phyloP scores from a whole-genome alignment of 2,329 filamentous ascomycete species.

The Cladosporium sp. region DNA sequence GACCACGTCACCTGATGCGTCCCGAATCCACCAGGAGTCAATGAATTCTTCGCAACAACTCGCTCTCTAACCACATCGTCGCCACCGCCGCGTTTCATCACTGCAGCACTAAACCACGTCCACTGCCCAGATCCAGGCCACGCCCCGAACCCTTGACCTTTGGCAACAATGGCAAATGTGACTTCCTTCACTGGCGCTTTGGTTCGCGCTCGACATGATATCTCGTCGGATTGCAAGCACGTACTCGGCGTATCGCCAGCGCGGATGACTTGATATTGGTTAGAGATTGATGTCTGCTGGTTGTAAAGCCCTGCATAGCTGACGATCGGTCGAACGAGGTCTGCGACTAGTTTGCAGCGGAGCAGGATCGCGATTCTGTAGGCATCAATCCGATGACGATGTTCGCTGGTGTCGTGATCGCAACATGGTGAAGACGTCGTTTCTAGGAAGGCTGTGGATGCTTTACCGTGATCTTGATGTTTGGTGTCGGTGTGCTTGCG shows the following conservation, averaged over 20 bases:
- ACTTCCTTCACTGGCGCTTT: not conserved
- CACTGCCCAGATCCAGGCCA: not conserved
- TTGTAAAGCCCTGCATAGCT: not conserved
- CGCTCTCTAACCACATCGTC: not conserved
- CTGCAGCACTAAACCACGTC: not conserved
- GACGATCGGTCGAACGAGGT: not conserved
- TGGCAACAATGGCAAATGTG: not conserved
- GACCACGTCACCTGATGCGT: not conserved
- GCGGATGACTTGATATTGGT: not conserved
- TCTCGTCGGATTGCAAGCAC: not conserved
- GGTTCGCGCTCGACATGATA: not conserved
- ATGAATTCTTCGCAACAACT: not conserved
- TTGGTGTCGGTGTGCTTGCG: not conserved
- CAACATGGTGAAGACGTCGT: not conserved
- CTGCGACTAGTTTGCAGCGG: not conserved
- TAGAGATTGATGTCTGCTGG: not conserved
- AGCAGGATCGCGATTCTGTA: not conserved
- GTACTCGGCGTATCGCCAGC: not conserved
- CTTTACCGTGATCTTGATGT: not conserved
- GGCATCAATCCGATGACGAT: not conserved
- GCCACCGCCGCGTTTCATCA: not conserved
- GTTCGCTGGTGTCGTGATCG: not conserved
- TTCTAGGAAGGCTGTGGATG: not conserved
- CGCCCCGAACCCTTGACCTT: not conserved
- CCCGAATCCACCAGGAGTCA: not conserved